Conservation (phyloP, 192 early-diverging fungal genomes). For the Backusella tarrabulga region DNA sequence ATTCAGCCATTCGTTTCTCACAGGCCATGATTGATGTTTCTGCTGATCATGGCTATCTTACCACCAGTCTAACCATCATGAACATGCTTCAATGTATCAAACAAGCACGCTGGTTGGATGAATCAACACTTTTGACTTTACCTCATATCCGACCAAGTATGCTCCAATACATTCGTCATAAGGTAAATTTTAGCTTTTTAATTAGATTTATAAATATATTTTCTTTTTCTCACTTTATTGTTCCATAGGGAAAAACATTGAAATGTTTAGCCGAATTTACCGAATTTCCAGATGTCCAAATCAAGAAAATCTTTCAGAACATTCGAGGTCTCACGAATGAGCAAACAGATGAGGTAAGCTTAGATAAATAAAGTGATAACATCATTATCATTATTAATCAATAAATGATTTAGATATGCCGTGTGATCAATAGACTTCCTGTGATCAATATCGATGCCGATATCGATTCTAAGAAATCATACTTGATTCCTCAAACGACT, state of each 20-base stretch:
- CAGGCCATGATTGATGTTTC: conserved; percentile 93
- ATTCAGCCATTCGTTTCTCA: conserved; percentile 87
- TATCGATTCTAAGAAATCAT: conserved; percentile 49
- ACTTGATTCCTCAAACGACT: conserved; percentile 37
- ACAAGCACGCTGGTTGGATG: conserved; percentile 81
- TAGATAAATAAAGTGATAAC: neutral
- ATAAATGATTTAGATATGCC: conserved; percentile 36
- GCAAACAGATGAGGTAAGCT: conserved; percentile 22
- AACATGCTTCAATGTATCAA: conserved; percentile 89
- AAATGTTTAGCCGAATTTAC: conserved; percentile 39
- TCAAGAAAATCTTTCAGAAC: conserved; percentile 25
- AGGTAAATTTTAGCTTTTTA: conserved; percentile 19
- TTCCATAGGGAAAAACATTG: conserved; percentile 23
- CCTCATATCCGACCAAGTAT: conserved; percentile 51
- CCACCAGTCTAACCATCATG: conserved; percentile 71
- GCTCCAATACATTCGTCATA: conserved; percentile 24
- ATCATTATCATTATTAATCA: neutral
- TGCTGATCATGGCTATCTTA: conserved; percentile 67
- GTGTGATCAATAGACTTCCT: conserved; percentile 47
- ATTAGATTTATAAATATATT: neutral
- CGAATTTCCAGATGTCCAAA: conserved; percentile 16
- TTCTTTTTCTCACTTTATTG: neutral
- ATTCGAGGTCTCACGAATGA: conserved; percentile 10
- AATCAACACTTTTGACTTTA: conserved; percentile 72
- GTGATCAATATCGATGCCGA: conserved; percentile 39